These are phyloP conservation scores for Fusarium buharicum DNA, from an alignment of 2,329 filamentous ascomycete species.

Conservation along the genomic window DNA sequence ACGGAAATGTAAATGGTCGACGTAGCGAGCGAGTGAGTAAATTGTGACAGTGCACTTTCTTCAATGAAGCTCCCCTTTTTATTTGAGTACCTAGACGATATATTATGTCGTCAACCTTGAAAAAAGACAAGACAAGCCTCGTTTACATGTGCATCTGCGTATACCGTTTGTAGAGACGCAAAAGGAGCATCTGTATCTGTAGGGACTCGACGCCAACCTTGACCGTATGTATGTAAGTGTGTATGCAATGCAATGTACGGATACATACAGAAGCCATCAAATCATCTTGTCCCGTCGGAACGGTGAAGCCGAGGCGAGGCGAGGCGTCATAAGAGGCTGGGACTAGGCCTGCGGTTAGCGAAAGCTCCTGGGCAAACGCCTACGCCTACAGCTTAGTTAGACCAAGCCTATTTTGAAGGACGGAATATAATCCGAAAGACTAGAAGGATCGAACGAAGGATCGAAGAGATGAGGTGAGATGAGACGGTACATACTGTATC, in stretches of 20 bases:
- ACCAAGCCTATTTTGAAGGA: constrained; percentile 25
- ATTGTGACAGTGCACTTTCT: constrained; percentile 21
- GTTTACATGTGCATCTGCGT: background rate
- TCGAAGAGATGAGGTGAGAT: background rate
- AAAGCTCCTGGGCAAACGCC: constrained; percentile 2
- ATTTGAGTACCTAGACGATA: background rate
- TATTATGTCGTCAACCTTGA: background rate
- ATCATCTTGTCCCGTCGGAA: constrained; percentile 22
- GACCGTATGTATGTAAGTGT: background rate
- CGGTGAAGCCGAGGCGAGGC: constrained; percentile 35
- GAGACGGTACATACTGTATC: background rate
- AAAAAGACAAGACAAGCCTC: background rate
- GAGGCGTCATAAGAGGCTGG: constrained; percentile 13
- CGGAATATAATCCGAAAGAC: constrained; percentile 27
- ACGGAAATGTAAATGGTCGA: constrained; percentile 32
- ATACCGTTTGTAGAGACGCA: background rate
- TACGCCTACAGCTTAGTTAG: constrained; percentile 12
- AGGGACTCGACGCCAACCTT: constrained; percentile 16
- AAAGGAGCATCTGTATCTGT: constrained; percentile 19
- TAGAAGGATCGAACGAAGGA: constrained; percentile 14
- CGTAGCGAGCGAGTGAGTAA: constrained; percentile 24
- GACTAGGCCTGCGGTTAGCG: constrained; percentile 5
- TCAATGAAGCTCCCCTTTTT: constrained; percentile 3
- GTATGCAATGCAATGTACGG: background rate
- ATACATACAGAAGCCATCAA: constrained; percentile 23